Conservation (phyloP, 208 protist genomes). For the Trypanosomatidae sp. region DNA sequence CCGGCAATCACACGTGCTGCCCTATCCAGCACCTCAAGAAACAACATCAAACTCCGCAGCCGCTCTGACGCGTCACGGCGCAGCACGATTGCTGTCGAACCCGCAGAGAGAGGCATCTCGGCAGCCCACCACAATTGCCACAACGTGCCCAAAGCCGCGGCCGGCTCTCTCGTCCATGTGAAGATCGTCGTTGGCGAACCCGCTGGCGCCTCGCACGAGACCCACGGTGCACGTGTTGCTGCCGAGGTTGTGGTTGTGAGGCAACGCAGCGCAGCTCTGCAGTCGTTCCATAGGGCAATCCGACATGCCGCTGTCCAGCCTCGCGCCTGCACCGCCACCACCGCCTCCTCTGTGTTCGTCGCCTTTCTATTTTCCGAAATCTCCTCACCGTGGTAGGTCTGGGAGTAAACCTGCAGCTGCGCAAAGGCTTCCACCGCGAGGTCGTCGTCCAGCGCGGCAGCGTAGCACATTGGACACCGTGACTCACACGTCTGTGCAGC, state of each 20-base stretch:
- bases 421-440: slow-evolving; percentile 35
- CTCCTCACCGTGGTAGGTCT: slow-evolving; percentile 16
- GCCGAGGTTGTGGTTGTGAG: slow-evolving; percentile 5
- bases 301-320: slow-evolving; percentile 27
- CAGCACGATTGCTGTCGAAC: neutral
- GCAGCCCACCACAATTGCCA: neutral
- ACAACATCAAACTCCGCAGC: slow-evolving; percentile 7
- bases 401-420: slow-evolving; percentile 32
- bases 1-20: neutral
- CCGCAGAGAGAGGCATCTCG: neutral
- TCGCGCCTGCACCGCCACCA: neutral
- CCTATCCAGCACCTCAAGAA: neutral
- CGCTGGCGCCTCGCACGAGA: too few species aligned
- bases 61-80: neutral
- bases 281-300: slow-evolving; percentile 29
- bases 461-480: slow-evolving; percentile 56
- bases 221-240: too few species aligned
- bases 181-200: too few species aligned
- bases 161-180: too few species aligned
- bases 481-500: neutral
- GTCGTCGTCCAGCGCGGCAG: slow-evolving; percentile 42
- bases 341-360: neutral
- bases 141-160: too few species aligned
- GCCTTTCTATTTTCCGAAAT: neutral
- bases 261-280: neutral